phyloP scores from a whole-genome alignment of 2,329 filamentous ascomycete genomes.

The Helotiales sp. region DNA sequence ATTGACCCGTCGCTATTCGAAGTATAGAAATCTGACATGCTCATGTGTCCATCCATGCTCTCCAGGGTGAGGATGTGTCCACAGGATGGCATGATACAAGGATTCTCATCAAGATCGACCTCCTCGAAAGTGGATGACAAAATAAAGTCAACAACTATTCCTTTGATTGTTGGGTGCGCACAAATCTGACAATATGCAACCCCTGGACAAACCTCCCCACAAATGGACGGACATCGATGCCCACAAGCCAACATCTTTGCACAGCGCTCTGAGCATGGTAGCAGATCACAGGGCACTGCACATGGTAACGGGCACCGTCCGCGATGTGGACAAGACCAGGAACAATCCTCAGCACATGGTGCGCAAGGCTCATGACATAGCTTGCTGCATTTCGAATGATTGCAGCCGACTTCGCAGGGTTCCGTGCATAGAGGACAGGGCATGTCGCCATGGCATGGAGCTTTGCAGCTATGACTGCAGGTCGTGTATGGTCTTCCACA shows the following conservation, averaged over 20 bases:
- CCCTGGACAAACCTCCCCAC: constrained; percentile 65
- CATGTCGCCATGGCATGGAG: constrained; percentile 56
- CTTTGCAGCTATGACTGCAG: constrained; percentile 60
- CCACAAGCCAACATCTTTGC: constrained; percentile 57
- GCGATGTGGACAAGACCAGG: constrained; percentile 59
- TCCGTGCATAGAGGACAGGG: constrained; percentile 54
- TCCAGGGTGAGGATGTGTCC: constrained; percentile 66
- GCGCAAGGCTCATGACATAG: constrained; percentile 64
- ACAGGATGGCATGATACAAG: constrained; percentile 66
- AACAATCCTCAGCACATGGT: constrained; percentile 63
- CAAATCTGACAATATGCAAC: constrained; percentile 62
- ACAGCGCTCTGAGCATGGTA: constrained; percentile 69
- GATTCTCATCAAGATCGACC: constrained; percentile 61
- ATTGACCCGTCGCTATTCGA: constrained; percentile 47
- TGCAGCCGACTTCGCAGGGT: constrained; percentile 61
- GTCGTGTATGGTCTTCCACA: constrained; percentile 59
- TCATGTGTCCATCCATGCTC: constrained; percentile 66
- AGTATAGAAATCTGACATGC: constrained; percentile 56
- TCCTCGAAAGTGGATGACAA: constrained; percentile 59
- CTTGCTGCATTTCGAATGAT: constrained; percentile 59
- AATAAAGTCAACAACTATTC: constrained; percentile 60
- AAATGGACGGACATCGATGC: constrained; percentile 68
- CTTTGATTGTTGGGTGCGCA: constrained; percentile 50
- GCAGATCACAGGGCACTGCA: constrained; percentile 68
- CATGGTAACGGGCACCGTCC: constrained; percentile 53